Evolutionary conservation across 2,329 filamentous ascomycete genomes (phyloP).

Genomic region (Corynespora cassiicola): DNA sequence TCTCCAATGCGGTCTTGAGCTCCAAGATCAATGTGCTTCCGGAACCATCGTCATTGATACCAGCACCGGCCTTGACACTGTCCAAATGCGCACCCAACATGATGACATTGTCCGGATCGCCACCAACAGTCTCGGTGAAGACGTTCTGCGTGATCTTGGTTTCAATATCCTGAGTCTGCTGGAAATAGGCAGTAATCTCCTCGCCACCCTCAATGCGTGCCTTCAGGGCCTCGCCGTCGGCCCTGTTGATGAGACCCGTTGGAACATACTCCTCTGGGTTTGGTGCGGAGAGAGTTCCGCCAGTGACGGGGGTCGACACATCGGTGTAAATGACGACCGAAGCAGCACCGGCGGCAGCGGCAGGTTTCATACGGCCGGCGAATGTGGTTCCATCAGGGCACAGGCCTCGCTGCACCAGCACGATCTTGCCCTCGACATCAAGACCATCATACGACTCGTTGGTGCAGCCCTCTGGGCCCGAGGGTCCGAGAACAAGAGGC

Average conservation of each 20-base stretch:
- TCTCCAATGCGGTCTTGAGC: slow-evolving; percentile 44
- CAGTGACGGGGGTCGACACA: slow-evolving; percentile 44
- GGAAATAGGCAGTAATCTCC: slow-evolving; percentile 48
- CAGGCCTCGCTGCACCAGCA: slow-evolving; percentile 49
- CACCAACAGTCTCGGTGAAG: slow-evolving; percentile 47
- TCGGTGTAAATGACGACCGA: slow-evolving; percentile 53
- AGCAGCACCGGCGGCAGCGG: slow-evolving; percentile 48
- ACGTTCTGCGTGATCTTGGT: slow-evolving; percentile 57
- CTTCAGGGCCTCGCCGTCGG: slow-evolving; percentile 51
- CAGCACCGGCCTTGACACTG: slow-evolving; percentile 44
- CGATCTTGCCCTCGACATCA: slow-evolving; percentile 50
- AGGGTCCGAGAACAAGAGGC: slow-evolving; percentile 48
- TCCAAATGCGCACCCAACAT: slow-evolving; percentile 49
- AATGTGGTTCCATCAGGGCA: slow-evolving; percentile 52
- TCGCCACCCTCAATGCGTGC: slow-evolving; percentile 50
- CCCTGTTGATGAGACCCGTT: slow-evolving; percentile 51
- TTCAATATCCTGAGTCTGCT: slow-evolving; percentile 55
- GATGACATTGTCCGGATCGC: slow-evolving; percentile 45
- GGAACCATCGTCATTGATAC: slow-evolving; percentile 52
- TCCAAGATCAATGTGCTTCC: slow-evolving; percentile 47
- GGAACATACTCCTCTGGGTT: slow-evolving; percentile 45
- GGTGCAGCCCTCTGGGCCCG: slow-evolving; percentile 49
- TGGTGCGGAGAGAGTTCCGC: slow-evolving; percentile 47
- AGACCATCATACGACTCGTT: slow-evolving; percentile 44
- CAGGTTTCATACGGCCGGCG: slow-evolving; percentile 48